Base-by-base conservation (phyloP, 192 early-diverging fungal species). In the Entomortierella lignicola region DNA sequence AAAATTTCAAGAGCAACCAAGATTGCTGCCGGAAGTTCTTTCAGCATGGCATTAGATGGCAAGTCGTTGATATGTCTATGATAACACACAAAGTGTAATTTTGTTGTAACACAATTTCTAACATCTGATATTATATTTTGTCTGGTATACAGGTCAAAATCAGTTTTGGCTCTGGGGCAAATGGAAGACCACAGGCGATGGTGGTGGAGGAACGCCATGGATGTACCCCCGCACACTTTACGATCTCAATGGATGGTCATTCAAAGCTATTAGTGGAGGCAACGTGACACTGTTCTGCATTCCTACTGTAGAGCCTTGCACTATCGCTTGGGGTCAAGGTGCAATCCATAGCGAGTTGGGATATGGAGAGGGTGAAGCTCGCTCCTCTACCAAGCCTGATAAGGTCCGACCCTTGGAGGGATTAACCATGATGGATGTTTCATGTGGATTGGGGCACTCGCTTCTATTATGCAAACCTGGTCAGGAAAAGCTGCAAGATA, bases 101-200 rank as follows among this genome's bases (percentile, higher is more conserved):
- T 15, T 58, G 55, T 8, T 56, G 23, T 41, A 15, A 31, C 58
- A 13, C 60, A 42, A 31, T 54, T 26, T 54, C 10, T 50, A 23
- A 58, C 21, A 34, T 59, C n/a, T n/a, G n/a, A n/a, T n/a, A n/a
- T n/a, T n/a, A n/a, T n/a, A n/a, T 60, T 26, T 20, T n/a, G 1
- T 66, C 8, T 34, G 41, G 37, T 43, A 13, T 27, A 39, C 41
- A 72, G 70, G 74, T 0, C 73, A 82, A 27, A 59, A 50, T 41
- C 83, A 86, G 39, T 37, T 84, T 11, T 82, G 74, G 62, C 43
- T 86, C 25, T 86, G 85, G 85, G 85, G 85, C 52, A 86, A 86
- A 44, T 86, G 83, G 81, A 86, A 86, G 64, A 83, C 71, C 21
- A 85, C 83, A 17, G 85, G 85, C 12, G 83, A 84, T 42, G 85